Conservation (phyloP, 176 grass and related monocot genomes). For the Rhynchospora breviuscula region DNA sequence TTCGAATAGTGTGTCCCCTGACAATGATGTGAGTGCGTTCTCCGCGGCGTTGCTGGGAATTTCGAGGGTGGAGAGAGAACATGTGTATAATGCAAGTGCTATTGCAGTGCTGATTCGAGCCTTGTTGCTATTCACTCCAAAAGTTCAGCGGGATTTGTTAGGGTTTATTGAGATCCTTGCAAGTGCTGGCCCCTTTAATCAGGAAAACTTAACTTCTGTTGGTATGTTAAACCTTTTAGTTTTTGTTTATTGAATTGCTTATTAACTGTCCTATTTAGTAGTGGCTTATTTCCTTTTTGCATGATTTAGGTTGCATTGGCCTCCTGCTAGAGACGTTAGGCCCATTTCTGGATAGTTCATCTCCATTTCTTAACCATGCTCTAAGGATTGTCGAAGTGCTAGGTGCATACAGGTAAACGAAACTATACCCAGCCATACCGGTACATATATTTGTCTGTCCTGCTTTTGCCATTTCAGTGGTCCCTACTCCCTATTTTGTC, state of each 20-base stretch:
- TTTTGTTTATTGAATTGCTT: neutral
- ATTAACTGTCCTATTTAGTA: constrained; percentile 1
- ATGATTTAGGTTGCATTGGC: constrained; percentile 75
- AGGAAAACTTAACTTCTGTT: constrained; percentile 96
- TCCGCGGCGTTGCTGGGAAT: constrained; percentile 63
- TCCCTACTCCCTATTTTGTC: neutral
- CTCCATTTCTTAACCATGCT: constrained; percentile 90
- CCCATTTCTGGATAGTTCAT: constrained; percentile 85
- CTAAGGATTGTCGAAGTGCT: constrained; percentile 90
- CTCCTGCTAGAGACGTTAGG: constrained; percentile 91
- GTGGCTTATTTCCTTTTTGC: constrained; percentile 26
- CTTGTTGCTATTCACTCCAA: constrained; percentile 85
- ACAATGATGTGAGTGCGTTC: constrained; percentile 54
- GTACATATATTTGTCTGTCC: neutral
- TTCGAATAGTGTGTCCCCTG: constrained; percentile 26
- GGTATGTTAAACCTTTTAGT: constrained; percentile 35
- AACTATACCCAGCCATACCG: constrained; percentile 10
- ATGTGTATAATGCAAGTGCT: constrained; percentile 89
- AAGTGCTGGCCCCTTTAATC: constrained; percentile 78
- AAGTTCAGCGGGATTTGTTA: constrained; percentile 85
- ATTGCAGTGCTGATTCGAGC: constrained; percentile 69
- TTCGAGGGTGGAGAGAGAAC: constrained; percentile 71
- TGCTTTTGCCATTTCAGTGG: constrained; percentile 8
- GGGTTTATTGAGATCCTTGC: constrained; percentile 90
- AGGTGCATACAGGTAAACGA: constrained; percentile 83